Evolutionary conservation across 2,329 filamentous ascomycete genomes (phyloP).

Genomic region (Diaporthe capsici): DNA sequence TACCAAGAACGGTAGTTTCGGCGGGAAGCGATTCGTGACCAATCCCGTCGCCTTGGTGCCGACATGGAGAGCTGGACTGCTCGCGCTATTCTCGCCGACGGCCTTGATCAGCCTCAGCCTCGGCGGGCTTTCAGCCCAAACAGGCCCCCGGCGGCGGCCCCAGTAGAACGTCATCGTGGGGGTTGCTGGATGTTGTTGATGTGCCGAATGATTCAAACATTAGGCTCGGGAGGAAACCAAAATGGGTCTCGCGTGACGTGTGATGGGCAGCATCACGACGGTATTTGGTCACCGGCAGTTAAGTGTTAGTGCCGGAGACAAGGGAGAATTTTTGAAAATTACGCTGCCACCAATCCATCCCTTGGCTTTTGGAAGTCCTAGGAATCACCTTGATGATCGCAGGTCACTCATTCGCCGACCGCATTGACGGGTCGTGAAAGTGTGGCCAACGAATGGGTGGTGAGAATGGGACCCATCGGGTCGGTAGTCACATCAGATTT

Average conservation of each 20-base stretch:
- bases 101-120: background rate
- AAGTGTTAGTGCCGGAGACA: background rate
- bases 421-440: background rate
- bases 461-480: background rate
- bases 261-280: background rate
- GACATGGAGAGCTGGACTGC: background rate
- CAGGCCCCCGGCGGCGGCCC: background rate
- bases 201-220: background rate
- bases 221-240: background rate
- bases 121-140: conserved; percentile 1
- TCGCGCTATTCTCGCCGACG: conserved; percentile 18
- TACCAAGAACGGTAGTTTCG: background rate
- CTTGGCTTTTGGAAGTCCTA: background rate
- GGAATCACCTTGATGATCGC: background rate
- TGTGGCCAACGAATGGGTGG: background rate
- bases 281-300: background rate
- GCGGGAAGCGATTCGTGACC: background rate
- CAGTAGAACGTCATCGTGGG: conserved; percentile 17
- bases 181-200: background rate
- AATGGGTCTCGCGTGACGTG: background rate
- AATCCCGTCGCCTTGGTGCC: background rate
- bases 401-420: background rate
- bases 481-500: background rate
- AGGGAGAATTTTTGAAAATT: background rate
- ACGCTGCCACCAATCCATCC: background rate